Percentiles rank a stretch among this genome's conserved stretches.
phyloP scores from a whole-genome alignment of 2,329 filamentous ascomycete species.

The Chaetoscypha palmicola region DNA sequence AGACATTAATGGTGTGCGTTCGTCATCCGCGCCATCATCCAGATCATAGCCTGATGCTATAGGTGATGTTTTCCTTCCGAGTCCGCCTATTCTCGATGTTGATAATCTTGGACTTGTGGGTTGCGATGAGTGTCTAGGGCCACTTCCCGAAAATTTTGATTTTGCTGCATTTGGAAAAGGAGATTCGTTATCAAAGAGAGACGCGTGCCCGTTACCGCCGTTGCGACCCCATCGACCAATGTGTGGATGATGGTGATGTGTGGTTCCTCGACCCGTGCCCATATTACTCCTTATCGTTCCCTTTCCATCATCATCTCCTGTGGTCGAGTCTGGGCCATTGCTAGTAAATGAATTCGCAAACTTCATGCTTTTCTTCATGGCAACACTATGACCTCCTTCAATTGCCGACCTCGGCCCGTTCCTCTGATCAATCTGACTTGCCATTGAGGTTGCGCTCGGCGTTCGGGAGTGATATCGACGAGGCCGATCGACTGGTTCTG shows the following conservation, averaged over 20 bases:
- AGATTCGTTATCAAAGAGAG: constrained; percentile 69
- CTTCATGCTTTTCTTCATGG: constrained; percentile 90
- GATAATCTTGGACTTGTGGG: constrained; percentile 62
- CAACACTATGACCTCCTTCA: constrained; percentile 55
- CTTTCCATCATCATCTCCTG: constrained; percentile 61
- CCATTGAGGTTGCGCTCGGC: constrained; percentile 83
- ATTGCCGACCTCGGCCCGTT: constrained; percentile 49
- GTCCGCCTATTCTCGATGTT: constrained; percentile 38
- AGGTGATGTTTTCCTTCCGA: constrained; percentile 51
- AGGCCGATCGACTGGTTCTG: constrained; percentile 55
- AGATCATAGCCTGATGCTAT: constrained; percentile 65
- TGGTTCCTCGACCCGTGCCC: constrained; percentile 58
- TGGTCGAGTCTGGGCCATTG: constrained; percentile 40
- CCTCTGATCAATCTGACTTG: constrained; percentile 57
- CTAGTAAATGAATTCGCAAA: constrained; percentile 75
- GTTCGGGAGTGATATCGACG: constrained; percentile 86
- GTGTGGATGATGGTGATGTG: constrained; percentile 76
- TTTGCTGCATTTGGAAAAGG: constrained; percentile 64
- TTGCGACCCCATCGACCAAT: constrained; percentile 72
- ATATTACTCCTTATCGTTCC: constrained; percentile 53
- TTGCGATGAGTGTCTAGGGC: constrained; percentile 53
- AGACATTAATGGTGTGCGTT: constrained; percentile 72
- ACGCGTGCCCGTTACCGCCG: constrained; percentile 58
- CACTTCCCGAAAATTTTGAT: constrained; percentile 52
- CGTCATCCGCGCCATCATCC: constrained; percentile 80